Percentiles rank a stretch among this genome's conserved stretches.
These are phyloP conservation scores for Xylaria telfairii DNA, from an alignment of 495 filamentous ascomycete species.

Conservation along the genomic window DNA sequence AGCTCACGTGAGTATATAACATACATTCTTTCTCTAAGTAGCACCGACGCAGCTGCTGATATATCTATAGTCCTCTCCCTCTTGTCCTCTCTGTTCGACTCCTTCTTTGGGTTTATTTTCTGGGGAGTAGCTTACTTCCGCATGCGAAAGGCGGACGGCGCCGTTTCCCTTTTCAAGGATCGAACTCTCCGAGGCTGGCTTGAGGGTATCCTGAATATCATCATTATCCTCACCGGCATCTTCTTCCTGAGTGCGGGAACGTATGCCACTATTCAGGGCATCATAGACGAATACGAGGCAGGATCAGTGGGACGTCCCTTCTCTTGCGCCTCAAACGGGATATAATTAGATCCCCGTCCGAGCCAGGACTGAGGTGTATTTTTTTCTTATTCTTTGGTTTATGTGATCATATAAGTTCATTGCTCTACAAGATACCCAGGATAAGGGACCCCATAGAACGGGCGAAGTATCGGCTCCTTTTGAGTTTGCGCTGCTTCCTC, in stretches of 20 bases:
- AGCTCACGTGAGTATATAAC: slow-evolving; percentile 59
- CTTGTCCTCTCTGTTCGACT: slow-evolving; percentile 90
- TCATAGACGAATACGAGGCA: slow-evolving; percentile 63
- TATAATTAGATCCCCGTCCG: too few relatives aligned
- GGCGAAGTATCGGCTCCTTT: background rate
- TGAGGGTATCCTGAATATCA: slow-evolving; percentile 68
- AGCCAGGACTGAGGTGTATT: background rate
- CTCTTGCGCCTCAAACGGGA: slow-evolving; percentile 67
- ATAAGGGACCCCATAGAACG: slow-evolving; percentile 3
- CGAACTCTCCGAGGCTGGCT: slow-evolving; percentile 66
- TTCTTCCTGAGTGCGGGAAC: slow-evolving; percentile 80
- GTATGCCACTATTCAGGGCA: slow-evolving; percentile 75
- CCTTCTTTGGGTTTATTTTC: slow-evolving; percentile 94
- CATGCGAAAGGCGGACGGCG: slow-evolving; percentile 75
- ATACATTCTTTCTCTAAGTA: background rate
- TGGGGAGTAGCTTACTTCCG: slow-evolving; percentile 89
- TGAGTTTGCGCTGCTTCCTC: background rate
- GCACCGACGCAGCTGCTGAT: slow-evolving; percentile 19
- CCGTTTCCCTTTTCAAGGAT: slow-evolving; percentile 62
- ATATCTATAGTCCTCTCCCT: slow-evolving; percentile 65
- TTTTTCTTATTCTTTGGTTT: slow-evolving; percentile 9
- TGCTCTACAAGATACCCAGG: slow-evolving; percentile 23
- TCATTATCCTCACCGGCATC: slow-evolving; percentile 72
- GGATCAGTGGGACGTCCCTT: slow-evolving; percentile 65
- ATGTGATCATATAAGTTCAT: slow-evolving; percentile 5